Evolutionary conservation across 169 alveolate genomes (phyloP).

Genomic region (Ichthyophthirius multifiliis): DNA sequence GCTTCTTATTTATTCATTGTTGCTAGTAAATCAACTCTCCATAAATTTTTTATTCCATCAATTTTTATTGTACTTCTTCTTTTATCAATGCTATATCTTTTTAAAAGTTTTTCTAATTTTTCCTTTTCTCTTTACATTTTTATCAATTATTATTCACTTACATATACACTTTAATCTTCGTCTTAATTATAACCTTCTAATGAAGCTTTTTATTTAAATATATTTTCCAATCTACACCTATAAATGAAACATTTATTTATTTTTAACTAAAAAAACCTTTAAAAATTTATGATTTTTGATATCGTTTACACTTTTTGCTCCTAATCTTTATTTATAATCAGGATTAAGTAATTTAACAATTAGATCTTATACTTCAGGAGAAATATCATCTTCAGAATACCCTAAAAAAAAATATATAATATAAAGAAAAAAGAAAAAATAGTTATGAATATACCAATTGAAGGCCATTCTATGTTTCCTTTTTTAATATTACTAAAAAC

Average conservation of each 20-base stretch:
- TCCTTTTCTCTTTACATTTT: neutral
- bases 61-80: neutral
- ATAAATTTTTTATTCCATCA: neutral
- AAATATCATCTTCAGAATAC: conserved; percentile 39
- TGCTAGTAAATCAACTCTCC: conserved; percentile 11
- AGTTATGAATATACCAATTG: neutral
- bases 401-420: neutral
- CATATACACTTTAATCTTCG: neutral
- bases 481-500: conserved; percentile 50
- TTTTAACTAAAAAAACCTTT: conserved; percentile 54
- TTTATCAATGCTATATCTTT: neutral
- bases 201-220: neutral
- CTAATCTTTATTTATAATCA: conserved; percentile 63
- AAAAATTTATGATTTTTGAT: conserved; percentile 72
- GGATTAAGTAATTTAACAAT: conserved; percentile 50
- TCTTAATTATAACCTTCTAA: neutral
- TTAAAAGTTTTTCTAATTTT: neutral
- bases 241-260: neutral
- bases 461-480: conserved; percentile 13
- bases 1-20: neutral
- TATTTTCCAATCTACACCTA: neutral
- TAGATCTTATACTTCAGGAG: conserved; percentile 69
- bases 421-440: neutral
- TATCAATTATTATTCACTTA: neutral
- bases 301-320: conserved; percentile 64